These are phyloP conservation scores for Leccinum cinnamomeum DNA, from an alignment of 1,284 basidiomycete genomes.

Conservation along the genomic window DNA sequence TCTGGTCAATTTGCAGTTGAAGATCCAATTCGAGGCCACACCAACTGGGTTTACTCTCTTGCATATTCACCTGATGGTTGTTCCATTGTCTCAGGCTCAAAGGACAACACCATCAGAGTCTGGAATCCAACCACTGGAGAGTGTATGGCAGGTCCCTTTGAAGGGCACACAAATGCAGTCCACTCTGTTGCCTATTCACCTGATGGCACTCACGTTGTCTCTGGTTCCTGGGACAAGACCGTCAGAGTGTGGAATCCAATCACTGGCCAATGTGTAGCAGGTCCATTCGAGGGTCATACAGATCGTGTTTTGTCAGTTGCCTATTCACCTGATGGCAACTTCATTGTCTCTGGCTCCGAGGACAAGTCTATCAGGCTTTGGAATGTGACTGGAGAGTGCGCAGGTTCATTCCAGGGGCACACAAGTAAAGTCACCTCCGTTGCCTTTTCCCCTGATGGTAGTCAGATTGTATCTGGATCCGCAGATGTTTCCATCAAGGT, in stretches of 20 bases:
- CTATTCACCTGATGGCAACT: conserved; percentile 22
- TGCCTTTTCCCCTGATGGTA: conserved; percentile 21
- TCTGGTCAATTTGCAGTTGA: conserved; percentile 3
- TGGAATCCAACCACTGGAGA: neutral
- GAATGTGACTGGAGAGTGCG: conserved; percentile 19
- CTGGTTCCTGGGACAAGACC: conserved; percentile 21
- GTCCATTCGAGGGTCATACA: conserved; percentile 20
- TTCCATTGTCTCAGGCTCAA: conserved; percentile 18
- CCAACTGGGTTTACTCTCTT: conserved; percentile 4
- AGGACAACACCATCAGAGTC: conserved; percentile 14
- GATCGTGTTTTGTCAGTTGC: conserved; percentile 12
- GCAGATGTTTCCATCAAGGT: conserved; percentile 15
- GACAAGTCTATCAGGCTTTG: conserved; percentile 22
- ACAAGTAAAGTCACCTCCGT: conserved; percentile 8
- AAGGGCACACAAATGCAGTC: neutral
- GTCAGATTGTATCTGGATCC: conserved; percentile 18
- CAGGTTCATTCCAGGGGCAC: conserved; percentile 21
- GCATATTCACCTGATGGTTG: conserved; percentile 20
- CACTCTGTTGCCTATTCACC: conserved; percentile 12
- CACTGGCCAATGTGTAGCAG: conserved; percentile 21
- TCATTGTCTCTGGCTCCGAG: conserved; percentile 20
- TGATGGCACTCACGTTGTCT: conserved; percentile 15
- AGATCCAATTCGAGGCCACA: conserved; percentile 12
- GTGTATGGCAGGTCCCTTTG: neutral
- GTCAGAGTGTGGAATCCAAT: conserved; percentile 21